Evolutionary conservation across 768 basidiomycete genomes (phyloP), one percentile per base, ranked within the genome.

Genomic region (Aureoboletus auriporus): DNA sequence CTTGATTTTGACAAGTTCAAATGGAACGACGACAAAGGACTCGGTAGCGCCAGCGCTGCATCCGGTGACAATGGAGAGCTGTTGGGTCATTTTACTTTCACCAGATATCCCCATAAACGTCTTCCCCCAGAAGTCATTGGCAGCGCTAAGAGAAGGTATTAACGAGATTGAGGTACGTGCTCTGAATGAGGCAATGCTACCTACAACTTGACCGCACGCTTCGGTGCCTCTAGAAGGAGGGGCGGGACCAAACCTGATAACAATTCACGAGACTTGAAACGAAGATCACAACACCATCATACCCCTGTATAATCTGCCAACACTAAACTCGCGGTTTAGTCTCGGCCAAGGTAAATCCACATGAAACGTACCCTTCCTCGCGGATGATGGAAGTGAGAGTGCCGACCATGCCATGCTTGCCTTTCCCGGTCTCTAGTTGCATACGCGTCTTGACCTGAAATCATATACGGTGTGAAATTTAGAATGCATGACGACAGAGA

Each of bases 91-190:
- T 66, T 92, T 86, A 41, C 73, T 63, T 59, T 87, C 78, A 29
- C 92, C 93, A 9, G 81, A 63, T 12, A 82, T 40, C 0, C 64
- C 55, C 45, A 85, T 57, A 66, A 76, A 93, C 0, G 78, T 85
- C 67, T 87, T 90, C 3, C 94, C 94, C 96, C 96, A 98, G 66
- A 89, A 96, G 60, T 94, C 95, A 73, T 94, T 94, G 8, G 89
- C 77, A 23, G 90, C 89, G 56, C 84, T 84, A 29, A 37, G 54
- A 50, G 13, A 16, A 20, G 26, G 10, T 8, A 29, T 36, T 7
- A 33, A 27, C 52, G 34, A 58, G 44, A 44, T 16, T 38, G 17
- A 37, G 31, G n/a, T 16, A 39, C 11, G 13, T 23, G 14, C 6
- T 6, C 10, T 9, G 7, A 35, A 40, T 30, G 5, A 14, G n/a